phyloP scores from a whole-genome alignment of 306 rosid genomes.

The Hippophae rhamnoides region DNA sequence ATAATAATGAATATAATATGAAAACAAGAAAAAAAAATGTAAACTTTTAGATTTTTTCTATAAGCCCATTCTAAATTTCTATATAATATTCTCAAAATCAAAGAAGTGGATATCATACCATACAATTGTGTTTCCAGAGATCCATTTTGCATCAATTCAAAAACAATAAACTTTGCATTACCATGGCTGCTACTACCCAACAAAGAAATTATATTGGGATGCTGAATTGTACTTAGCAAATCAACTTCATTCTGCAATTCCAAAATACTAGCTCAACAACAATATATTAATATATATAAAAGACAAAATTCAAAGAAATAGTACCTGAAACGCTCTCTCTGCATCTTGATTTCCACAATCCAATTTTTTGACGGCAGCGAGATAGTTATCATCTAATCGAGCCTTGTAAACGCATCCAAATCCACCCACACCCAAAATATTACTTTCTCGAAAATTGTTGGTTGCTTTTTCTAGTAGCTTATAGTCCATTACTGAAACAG shows the following conservation, averaged over 20 bases:
- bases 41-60: constrained; percentile 1
- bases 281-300: neutral
- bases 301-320: neutral
- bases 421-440: constrained; percentile 81
- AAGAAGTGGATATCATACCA: constrained; percentile 37
- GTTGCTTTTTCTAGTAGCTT: constrained; percentile 62
- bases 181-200: constrained; percentile 62
- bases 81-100: neutral
- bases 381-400: constrained; percentile 49
- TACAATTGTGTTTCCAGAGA: constrained; percentile 76
- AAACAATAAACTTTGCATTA: constrained; percentile 52
- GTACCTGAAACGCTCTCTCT: constrained; percentile 72
- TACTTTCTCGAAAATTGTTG: constrained; percentile 47
- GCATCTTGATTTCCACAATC: constrained; percentile 52
- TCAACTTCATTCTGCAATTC: constrained; percentile 78
- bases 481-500: constrained; percentile 57
- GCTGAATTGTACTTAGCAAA: constrained; percentile 62
- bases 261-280: neutral
- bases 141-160: constrained; percentile 81
- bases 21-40: neutral
- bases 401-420: constrained; percentile 93
- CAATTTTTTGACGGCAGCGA: constrained; percentile 73
- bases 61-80: neutral
- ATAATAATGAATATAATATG: neutral
- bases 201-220: constrained; percentile 63